These are phyloP conservation scores for Galerina marginata DNA, from an alignment of 768 basidiomycete genomes.

Conservation along the genomic window DNA sequence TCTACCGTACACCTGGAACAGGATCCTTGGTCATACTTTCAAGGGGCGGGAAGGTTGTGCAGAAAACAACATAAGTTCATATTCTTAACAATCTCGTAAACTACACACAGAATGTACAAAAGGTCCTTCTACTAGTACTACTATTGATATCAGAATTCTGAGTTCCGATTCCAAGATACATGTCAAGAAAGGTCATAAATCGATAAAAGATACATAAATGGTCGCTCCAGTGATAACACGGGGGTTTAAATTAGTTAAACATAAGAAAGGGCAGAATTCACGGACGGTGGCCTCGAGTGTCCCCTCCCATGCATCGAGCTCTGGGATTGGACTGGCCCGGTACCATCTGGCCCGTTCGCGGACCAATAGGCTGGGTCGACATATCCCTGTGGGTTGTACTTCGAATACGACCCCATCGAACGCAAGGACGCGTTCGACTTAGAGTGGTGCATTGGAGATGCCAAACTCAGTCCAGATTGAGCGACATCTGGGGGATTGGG, in stretches of 20 bases:
- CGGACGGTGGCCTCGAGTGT: slow-evolving; percentile 18
- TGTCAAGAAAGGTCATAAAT: too few species aligned
- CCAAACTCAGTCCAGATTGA: slow-evolving; percentile 16
- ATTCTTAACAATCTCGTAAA: too few species aligned
- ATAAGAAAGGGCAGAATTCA: slow-evolving; percentile 23
- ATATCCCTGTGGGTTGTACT: slow-evolving; percentile 35
- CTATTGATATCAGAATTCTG: too few species aligned
- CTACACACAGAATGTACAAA: too few species aligned
- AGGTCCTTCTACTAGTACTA: too few species aligned
- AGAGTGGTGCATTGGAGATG: slow-evolving; percentile 26
- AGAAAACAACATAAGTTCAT: not conserved
- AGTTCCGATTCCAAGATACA: too few species aligned
- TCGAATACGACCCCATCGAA: slow-evolving; percentile 32
- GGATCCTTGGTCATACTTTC: too few species aligned
- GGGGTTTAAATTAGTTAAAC: not conserved
- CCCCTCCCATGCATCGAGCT: not conserved
- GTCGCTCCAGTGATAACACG: too few species aligned
- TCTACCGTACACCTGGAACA: too few species aligned
- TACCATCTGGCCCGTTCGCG: slow-evolving; percentile 16
- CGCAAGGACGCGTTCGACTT: slow-evolving; percentile 37
- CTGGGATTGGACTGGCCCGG: slow-evolving; percentile 1
- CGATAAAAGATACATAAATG: too few species aligned
- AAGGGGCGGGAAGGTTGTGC: too few species aligned
- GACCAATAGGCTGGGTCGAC: slow-evolving; percentile 39
- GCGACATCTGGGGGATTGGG: slow-evolving; percentile 12